phyloP scores from a whole-genome alignment of 2,329 filamentous ascomycete genomes.

The Scedosporium aurantiacum region DNA sequence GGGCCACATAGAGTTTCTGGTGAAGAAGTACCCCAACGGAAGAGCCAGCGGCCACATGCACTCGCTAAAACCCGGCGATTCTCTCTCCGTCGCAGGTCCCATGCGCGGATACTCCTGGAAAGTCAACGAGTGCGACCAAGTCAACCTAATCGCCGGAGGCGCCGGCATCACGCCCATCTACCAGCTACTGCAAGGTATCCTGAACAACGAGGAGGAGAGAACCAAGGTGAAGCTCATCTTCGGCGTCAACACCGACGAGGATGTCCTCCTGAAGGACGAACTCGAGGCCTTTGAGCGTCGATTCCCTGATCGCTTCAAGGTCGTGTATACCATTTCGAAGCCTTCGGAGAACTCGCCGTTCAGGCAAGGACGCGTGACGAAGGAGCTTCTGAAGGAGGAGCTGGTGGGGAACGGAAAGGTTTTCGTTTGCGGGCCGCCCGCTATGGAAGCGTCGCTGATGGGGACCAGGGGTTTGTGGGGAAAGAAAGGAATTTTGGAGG shows the following conservation, averaged over 20 bases:
- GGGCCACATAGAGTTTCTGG: constrained; percentile 50
- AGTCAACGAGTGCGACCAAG: constrained; percentile 33
- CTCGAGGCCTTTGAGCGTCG: constrained; percentile 39
- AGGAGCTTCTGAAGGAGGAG: constrained; percentile 41
- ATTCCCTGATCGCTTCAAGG: constrained; percentile 44
- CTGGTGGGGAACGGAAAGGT: constrained; percentile 40
- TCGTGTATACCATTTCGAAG: constrained; percentile 45
- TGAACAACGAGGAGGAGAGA: constrained; percentile 48
- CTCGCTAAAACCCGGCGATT: constrained; percentile 50
- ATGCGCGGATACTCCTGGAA: constrained; percentile 45
- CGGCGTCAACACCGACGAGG: constrained; percentile 53
- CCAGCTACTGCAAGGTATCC: constrained; percentile 50
- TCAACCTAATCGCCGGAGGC: constrained; percentile 60
- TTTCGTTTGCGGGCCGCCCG: constrained; percentile 58
- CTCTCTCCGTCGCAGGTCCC: constrained; percentile 43
- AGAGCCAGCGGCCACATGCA: constrained; percentile 57
- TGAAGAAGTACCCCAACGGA: constrained; percentile 59
- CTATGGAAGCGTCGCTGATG: constrained; percentile 49
- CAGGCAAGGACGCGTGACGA: constrained; percentile 46
- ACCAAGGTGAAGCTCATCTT: constrained; percentile 56
- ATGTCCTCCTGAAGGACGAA: constrained; percentile 45
- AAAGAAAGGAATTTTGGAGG: constrained; percentile 37
- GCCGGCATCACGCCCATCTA: constrained; percentile 64
- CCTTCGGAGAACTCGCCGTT: constrained; percentile 28
- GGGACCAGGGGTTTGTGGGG: constrained; percentile 22